Conservation (phyloP, 2,329 filamentous ascomycete species). For the Shiraia bambusicola region DNA sequence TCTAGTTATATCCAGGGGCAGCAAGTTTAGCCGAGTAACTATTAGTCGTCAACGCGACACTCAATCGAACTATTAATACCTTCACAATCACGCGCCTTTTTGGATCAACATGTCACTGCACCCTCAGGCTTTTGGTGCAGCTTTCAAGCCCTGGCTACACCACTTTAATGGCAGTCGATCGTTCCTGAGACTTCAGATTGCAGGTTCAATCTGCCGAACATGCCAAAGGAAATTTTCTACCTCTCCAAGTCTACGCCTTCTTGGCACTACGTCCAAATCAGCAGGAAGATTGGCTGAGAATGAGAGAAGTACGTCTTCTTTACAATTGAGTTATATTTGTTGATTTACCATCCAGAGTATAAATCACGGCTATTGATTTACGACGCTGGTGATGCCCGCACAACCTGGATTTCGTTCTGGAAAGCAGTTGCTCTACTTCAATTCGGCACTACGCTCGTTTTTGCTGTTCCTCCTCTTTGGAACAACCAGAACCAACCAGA, state of each 20-base stretch:
- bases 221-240: conserved; percentile 38
- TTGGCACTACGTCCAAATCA: conserved; percentile 16
- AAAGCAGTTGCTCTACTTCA: conserved; percentile 41
- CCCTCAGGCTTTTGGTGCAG: conserved; percentile 20
- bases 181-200: conserved; percentile 4
- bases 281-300: conserved; percentile 22
- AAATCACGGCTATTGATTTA: conserved; percentile 37
- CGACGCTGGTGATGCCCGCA: conserved; percentile 41
- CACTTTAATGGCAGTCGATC: conserved; percentile 6
- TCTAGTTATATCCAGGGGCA: conserved; percentile 1
- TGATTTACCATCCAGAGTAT: conserved; percentile 23
- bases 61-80: neutral
- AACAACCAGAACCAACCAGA: conserved; percentile 39
- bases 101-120: conserved; percentile 31
- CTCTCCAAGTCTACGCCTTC: conserved; percentile 22
- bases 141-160: conserved; percentile 19
- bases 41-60: conserved; percentile 12
- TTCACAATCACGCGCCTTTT: conserved; percentile 1
- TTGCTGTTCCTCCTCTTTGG: conserved; percentile 37
- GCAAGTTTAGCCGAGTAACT: conserved; percentile 26
- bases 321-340: neutral
- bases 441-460: conserved; percentile 35
- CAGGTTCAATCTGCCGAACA: conserved; percentile 26
- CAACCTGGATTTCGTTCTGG: conserved; percentile 40
- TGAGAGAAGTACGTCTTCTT: conserved; percentile 21